These are phyloP conservation scores for Leptosphaerulina australis DNA, from an alignment of 2,329 filamentous ascomycete genomes.

Conservation along the genomic window DNA sequence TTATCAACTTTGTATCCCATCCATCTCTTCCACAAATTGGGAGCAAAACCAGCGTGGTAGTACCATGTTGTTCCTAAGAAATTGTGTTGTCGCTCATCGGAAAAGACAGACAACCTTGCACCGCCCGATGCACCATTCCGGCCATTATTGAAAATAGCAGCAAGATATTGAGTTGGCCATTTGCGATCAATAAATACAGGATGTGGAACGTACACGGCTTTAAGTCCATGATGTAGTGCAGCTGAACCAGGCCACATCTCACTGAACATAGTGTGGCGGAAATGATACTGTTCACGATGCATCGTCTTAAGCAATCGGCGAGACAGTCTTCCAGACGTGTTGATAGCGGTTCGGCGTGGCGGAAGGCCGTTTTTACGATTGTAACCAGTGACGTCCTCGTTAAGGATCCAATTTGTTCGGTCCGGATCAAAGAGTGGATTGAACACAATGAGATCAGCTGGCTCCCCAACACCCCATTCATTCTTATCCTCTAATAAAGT, in stretches of 20 bases:
- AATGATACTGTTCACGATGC: conserved; percentile 74
- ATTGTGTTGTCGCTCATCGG: conserved; percentile 60
- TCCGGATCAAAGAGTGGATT: conserved; percentile 77
- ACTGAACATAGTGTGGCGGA: conserved; percentile 74
- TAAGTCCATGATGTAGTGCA: conserved; percentile 76
- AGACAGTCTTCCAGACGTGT: conserved; percentile 72
- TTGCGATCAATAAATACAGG: conserved; percentile 63
- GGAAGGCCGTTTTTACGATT: conserved; percentile 60
- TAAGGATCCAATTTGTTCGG: conserved; percentile 74
- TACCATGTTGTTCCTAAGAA: conserved; percentile 61
- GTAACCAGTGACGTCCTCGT: conserved; percentile 73
- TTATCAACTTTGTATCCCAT: conserved; percentile 60
- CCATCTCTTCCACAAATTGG: conserved; percentile 63
- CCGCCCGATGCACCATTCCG: conserved; percentile 58
- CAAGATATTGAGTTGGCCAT: conserved; percentile 61
- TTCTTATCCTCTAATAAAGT: conserved; percentile 62
- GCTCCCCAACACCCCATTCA: conserved; percentile 71
- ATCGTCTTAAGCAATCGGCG: conserved; percentile 71
- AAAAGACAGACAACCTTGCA: conserved; percentile 56
- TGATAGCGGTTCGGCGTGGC: conserved; percentile 72
- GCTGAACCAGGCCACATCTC: conserved; percentile 79
- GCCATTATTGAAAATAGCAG: conserved; percentile 63
- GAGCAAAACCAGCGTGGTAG: conserved; percentile 59
- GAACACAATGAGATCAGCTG: conserved; percentile 77
- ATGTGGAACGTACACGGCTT: conserved; percentile 71